Evolutionary conservation across 306 rosid species (phyloP), one percentile per base, ranked within the genome.

Genomic region (Castanea crenata): DNA sequence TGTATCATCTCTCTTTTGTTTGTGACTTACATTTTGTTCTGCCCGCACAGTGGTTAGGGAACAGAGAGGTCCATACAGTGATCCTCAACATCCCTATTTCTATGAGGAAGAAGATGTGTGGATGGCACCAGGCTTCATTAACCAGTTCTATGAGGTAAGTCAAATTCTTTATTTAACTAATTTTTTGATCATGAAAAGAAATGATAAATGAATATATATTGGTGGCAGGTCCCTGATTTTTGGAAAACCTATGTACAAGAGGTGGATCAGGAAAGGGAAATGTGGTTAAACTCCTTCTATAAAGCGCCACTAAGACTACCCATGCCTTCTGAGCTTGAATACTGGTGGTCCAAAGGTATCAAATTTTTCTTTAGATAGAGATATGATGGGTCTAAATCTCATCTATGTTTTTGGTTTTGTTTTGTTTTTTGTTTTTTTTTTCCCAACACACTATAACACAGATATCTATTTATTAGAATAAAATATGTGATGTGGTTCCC

Each of bases 81-180:
- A 95, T 85, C 99, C 99, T 69, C 98, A 92, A 20, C 99, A 95
- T 88, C 93, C 98, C 52, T 92, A 92, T 83, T 91, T 95, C 65
- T 95, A 92, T 46, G 99, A 95, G 84, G 99, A 86, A 72, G 99
- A 91, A 38, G 99, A 95, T 31, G 90, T 86, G 52, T 95, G 99
- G 99, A 95, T 92, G 99, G 96, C 98, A 2, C 98, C 99, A 1
- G 99, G 99, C 78, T 95, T 95, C 88, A 91, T 92, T 51, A 95
- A 92, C 83, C 98, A 95, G 75, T 95, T 95, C 79, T 89, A 88
- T 76, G 97, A 95, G 83, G 99, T 92, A 83, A 85, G 97, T 71
- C 69, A 74, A 44, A 55, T 71, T 82, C 78, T 74, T 69, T 80
- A 80, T 35, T 34, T 74, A 75, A 6, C 80, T 46, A 44, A 1